These are phyloP conservation scores for Niveomyces coronatus DNA, from an alignment of 2,329 filamentous ascomycete species.

Conservation along the genomic window DNA sequence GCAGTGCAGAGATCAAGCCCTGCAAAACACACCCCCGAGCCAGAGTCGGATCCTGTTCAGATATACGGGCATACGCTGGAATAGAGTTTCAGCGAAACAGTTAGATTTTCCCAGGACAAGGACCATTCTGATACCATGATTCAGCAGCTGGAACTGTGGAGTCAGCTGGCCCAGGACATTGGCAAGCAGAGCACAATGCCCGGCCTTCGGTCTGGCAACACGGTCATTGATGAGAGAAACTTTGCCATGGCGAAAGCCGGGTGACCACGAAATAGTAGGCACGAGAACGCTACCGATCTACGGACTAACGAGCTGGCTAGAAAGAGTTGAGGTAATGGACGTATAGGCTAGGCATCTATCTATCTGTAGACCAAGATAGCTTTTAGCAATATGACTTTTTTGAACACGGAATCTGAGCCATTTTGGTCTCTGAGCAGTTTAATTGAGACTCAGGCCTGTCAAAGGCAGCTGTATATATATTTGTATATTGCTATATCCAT, in stretches of 20 bases:
- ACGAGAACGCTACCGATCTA: conserved; percentile 1
- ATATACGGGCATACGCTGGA: background rate
- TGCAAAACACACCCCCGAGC: conserved; percentile 17
- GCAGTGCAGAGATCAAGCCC: conserved; percentile 14
- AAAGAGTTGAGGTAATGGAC: conserved; percentile 5
- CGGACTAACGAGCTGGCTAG: conserved; percentile 10
- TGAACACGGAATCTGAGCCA: conserved; percentile 8
- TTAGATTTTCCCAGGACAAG: background rate
- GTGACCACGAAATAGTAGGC: background rate
- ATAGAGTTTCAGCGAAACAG: background rate
- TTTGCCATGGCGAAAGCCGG: conserved; percentile 17
- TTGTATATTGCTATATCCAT: no score
- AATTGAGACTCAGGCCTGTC: no score
- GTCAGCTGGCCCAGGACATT: conserved; percentile 27
- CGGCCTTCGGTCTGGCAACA: conserved; percentile 26
- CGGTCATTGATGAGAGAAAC: conserved; percentile 29
- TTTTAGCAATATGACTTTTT: conserved; percentile 9
- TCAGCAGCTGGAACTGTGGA: conserved; percentile 26
- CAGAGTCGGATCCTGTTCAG: conserved; percentile 11
- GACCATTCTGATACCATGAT: conserved; percentile 15
- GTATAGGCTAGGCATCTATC: conserved; percentile 8
- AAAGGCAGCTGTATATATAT: no score
- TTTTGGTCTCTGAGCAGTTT: no score
- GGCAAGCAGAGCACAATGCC: conserved; percentile 24
- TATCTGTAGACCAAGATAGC: conserved; percentile 9